These are phyloP conservation scores for Boletus calvinii DNA, from an alignment of 1,284 basidiomycete species.

Conservation along the genomic window DNA sequence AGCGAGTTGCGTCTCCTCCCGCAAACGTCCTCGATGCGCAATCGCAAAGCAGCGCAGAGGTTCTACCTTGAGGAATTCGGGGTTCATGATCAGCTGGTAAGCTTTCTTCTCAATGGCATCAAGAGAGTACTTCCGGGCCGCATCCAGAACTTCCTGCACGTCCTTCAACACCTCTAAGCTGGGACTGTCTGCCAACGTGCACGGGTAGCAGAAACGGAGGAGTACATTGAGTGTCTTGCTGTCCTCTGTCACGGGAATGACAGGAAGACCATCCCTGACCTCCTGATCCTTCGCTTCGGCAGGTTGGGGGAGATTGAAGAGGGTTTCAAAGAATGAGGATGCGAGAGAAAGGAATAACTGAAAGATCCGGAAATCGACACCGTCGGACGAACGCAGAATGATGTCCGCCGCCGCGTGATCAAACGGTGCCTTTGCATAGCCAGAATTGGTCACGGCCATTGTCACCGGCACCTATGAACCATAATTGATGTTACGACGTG, in stretches of 20 bases:
- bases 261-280: slow-evolving; percentile 12
- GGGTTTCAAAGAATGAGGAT: slow-evolving; percentile 43
- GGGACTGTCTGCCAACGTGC: background rate
- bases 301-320: slow-evolving; percentile 43
- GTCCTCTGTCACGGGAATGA: background rate
- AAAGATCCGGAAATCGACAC: slow-evolving; percentile 35
- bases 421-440: slow-evolving; percentile 7
- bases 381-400: slow-evolving; percentile 45
- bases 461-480: background rate
- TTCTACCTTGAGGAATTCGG: too few relatives aligned
- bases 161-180: background rate
- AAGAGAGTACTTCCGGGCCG: too few relatives aligned
- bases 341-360: slow-evolving; percentile 18
- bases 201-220: slow-evolving; percentile 5
- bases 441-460: background rate
- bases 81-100: too few relatives aligned
- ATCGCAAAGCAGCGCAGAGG: too few relatives aligned
- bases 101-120: too few relatives aligned
- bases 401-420: slow-evolving; percentile 14
- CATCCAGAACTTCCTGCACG: too few relatives aligned
- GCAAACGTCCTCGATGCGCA: background rate
- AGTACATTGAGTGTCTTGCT: slow-evolving; percentile 2
- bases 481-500: background rate
- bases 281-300: slow-evolving; percentile 12
- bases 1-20: background rate